Evolutionary conservation across 768 basidiomycete genomes (phyloP), one percentile per base, ranked within the genome.

Genomic region (Trametes gibbosa): DNA sequence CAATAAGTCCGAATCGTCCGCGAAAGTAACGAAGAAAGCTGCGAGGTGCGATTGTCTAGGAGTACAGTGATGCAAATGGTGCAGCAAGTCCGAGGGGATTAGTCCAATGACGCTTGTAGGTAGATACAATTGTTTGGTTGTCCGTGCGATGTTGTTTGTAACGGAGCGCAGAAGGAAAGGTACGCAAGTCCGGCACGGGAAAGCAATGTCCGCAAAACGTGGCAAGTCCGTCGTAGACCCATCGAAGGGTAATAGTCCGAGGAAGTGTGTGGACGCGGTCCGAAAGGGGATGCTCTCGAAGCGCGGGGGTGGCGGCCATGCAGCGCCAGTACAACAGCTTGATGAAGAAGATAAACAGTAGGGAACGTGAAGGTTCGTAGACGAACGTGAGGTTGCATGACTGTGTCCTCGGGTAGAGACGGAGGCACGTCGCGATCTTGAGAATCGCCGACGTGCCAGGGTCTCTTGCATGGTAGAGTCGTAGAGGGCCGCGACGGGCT

Each of bases 291-390:
- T 47, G 62, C 57, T 50, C 53, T 62, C 61, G 61, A 62, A 62
- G 41, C 56, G 51, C 52, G 29, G 46, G 40, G 24, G 23, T 48
- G 61, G 61, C 61, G 61, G 50, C 46, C 56, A 58, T 57, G 53
- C 55, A 58, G 56, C 56, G 53, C 56, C 56, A 32, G 46, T 62
- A 53, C 56, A 54, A 62, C 49, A 61, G 53, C 52, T 52, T 47
- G 42, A 58, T 32, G 24, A 27, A 42, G 10, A 63, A 56, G 27
- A 24, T 40, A 61, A 39, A 43, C 7, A 19, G 46, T 9, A 65
- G 58, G 17, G 66, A 64, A 58, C 64, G 63, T 65, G 42, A 63
- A 57, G 19, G 59, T 62, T 65, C 64, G 58, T 65, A 42, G 55
- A 58, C 47, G 68, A 63, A 61, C 66, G 64, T 66, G 37, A 65